Conservation (phyloP, 2,329 filamentous ascomycete species). For the Cytospora schulzeri region DNA sequence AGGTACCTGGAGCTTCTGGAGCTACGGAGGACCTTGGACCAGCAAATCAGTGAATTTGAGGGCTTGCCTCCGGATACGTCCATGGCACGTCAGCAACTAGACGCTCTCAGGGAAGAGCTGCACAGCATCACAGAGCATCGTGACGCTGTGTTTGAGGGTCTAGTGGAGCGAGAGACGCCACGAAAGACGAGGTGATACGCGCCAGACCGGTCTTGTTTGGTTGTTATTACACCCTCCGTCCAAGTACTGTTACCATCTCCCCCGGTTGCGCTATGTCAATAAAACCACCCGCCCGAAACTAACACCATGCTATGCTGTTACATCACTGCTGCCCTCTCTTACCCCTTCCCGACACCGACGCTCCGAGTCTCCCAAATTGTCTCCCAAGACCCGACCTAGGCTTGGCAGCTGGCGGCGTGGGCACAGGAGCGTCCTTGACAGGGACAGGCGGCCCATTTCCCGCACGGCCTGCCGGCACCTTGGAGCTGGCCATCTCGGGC, state of each 20-base stretch:
- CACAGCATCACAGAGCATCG: conserved; percentile 61
- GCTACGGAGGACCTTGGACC: conserved; percentile 61
- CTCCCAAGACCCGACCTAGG: conserved; percentile 65
- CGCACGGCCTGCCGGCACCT: conserved; percentile 41
- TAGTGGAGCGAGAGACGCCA: conserved; percentile 66
- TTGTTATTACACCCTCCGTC: neutral
- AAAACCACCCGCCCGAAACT: neutral
- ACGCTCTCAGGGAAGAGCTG: conserved; percentile 66
- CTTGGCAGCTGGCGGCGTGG: conserved; percentile 55
- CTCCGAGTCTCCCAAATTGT: conserved; percentile 70
- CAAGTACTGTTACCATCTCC: neutral
- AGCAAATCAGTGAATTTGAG: conserved; percentile 66
- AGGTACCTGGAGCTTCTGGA: conserved; percentile 59
- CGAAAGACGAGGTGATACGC: conserved; percentile 43
- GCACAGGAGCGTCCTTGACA: conserved; percentile 52
- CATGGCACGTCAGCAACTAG: conserved; percentile 70
- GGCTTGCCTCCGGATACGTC: conserved; percentile 72
- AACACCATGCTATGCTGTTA: neutral
- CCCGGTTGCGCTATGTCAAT: neutral
- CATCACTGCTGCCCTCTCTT: conserved; percentile 51
- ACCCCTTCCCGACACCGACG: conserved; percentile 67
- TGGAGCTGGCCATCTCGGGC: conserved; percentile 35
- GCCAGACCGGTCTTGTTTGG: neutral
- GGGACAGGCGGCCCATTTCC: conserved; percentile 44
- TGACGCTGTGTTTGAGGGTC: conserved; percentile 73